phyloP scores from a whole-genome alignment of 257 asterid species.

The Perilla frutescens region DNA sequence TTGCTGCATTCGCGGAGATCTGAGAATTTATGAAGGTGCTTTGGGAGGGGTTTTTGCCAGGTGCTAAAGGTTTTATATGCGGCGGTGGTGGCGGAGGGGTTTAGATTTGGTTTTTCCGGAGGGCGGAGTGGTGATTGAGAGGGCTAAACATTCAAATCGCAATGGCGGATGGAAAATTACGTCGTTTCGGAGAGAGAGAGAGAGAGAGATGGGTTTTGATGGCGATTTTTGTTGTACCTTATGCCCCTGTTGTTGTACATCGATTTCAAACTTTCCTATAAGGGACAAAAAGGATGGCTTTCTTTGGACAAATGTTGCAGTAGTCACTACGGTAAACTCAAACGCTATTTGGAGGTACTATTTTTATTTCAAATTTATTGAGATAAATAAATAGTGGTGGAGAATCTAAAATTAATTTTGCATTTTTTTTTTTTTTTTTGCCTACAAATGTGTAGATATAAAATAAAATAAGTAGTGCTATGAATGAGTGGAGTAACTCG shows the following conservation, averaged over 20 bases:
- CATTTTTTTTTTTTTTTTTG: too few species aligned
- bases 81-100: background rate
- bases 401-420: too few species aligned
- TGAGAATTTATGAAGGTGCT: constrained; percentile 34
- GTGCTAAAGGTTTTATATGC: background rate
- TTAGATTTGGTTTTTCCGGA: constrained; percentile 10
- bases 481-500: too few species aligned
- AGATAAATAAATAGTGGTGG: too few species aligned
- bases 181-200: background rate
- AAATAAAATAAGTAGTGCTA: too few species aligned
- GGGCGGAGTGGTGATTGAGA: background rate
- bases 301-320: background rate
- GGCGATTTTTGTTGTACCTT: constrained; percentile 31
- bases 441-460: too few species aligned
- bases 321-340: background rate
- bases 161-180: constrained; percentile 49
- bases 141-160: constrained; percentile 36
- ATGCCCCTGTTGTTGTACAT: constrained; percentile 27
- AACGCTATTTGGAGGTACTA: background rate
- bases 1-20: constrained; percentile 57
- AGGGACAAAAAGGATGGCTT: constrained; percentile 3
- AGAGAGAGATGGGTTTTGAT: constrained; percentile 28
- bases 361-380: background rate
- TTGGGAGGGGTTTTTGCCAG: background rate
- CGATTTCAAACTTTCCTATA: constrained; percentile 2